Evolutionary conservation across 306 rosid species (phyloP), one percentile per base, ranked within the genome.

Genomic region (Hippophae rhamnoides): DNA sequence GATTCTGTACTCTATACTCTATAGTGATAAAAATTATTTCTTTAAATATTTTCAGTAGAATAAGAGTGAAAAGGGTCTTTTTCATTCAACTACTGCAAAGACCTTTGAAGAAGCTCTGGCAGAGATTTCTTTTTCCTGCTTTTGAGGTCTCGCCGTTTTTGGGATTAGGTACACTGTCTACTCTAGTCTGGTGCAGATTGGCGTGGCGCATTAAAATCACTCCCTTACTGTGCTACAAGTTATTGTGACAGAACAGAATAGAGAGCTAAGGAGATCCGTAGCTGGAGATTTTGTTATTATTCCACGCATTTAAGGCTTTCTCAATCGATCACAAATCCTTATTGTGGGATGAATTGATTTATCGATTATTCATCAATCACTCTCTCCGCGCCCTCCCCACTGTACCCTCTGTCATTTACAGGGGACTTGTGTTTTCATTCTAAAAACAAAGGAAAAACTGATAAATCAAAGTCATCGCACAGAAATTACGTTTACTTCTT

Each of bases 101-200:
- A 23, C 60, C 56, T 55, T 65, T 60, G 50, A 46, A 46, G 58
- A 54, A 52, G 41, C 60, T 47, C 40, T 13, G 25, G 7, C n/a
- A 14, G 51, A 26, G 23, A 52, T 47, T 48, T 49, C 38, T 70
- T 40, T 72, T 67, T 68, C 74, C 82, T 72, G 80, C 82, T 84
- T 85, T 74, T 84, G 70, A 83, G 82, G 81, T 72, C 81, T 70
- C 71, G 88, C 95, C 90, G 97, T 73, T 88, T 76, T 76, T 70
- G 57, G 67, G 68, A 76, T 74, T 69, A 47, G 68, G 38, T 31
- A 31, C 80, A 63, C 80, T 66, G 75, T 67, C 68, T 63, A 69
- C 56, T 62, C 72, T 73, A 41, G 65, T 71, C 84, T 65, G 76
- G 76, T 71, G 55, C 79, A 75, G 63, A 74, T 69, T 80, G 74